Evolutionary conservation across 1,284 basidiomycete genomes (phyloP), one percentile per base, ranked within the genome.

Genomic region (Cryptococcus amylolentus): DNA sequence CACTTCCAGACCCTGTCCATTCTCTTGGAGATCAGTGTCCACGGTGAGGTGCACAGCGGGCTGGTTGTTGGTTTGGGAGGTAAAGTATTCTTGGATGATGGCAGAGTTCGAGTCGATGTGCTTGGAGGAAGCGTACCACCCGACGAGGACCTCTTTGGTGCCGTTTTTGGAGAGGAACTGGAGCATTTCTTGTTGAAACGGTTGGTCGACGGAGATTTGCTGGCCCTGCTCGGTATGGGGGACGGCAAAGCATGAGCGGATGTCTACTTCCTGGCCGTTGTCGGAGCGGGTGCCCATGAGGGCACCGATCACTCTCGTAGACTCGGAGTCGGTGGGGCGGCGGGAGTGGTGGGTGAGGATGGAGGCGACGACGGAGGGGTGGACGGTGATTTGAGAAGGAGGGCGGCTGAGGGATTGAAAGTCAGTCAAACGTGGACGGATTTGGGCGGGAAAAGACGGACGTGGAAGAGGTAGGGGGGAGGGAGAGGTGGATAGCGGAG

Each of bases 271-370:
- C 58, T 84, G 82, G 45, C 81, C 81, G 48, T 71, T 72, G 58
- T 91, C 87, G 47, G 84, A 86, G 66, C 94, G 86, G 49, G 84
- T 86, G 13, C 95, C 95, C 44, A 99, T 86, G 31, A 98, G 84
- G 0, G 96, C 97, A 26, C 96, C 96, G 72, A 99, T 95, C 8
- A 98, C 95, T 56, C 95, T 86, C 16, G 55, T 44, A 23, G 56
- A 48, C 26, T 54, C 51, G 12, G 56, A 56, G 70, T 93, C 89
- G 40, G 81, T 77, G 51, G 84, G 87, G 61, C 93, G 85, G 40
- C 96, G 88, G 51, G 98, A 86, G 79, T 93, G 96, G 80, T 98
- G 95, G 79, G 98, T 95, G 63, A 98, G 86, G 80, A 98, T 93
- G 56, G 91, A 88, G 74, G 97, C 93, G 56, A 98, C 84, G 8